phyloP scores from a whole-genome alignment of 176 grass and related monocot genomes.

The Rhynchospora pubera region DNA sequence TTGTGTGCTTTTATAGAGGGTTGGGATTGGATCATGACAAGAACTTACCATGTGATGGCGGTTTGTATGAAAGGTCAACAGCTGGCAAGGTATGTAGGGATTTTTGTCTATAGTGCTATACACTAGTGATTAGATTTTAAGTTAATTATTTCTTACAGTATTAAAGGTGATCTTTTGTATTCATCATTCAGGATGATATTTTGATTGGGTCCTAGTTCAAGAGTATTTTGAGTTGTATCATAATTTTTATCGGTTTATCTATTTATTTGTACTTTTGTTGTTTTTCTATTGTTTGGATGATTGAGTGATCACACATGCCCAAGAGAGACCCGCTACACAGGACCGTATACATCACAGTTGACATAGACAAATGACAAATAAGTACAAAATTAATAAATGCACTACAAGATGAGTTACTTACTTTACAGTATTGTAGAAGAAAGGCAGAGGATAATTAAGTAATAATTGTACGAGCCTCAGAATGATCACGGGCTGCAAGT shows the following conservation, averaged over 20 bases:
- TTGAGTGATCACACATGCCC: neutral
- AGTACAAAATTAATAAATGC: neutral
- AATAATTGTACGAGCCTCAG: neutral
- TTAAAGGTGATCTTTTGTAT: neutral
- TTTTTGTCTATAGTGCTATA: neutral
- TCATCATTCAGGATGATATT: neutral
- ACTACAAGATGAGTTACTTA: neutral
- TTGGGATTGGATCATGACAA: neutral
- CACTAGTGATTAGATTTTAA: neutral
- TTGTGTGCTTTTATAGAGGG: conserved; percentile 3
- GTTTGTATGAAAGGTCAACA: neutral
- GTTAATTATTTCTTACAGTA: neutral
- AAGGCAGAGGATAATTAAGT: neutral
- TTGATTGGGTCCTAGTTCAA: neutral
- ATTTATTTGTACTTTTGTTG: neutral
- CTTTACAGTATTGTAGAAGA: neutral
- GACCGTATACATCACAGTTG: neutral
- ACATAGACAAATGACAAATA: neutral
- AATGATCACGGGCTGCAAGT: conserved; percentile 6
- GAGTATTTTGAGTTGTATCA: neutral
- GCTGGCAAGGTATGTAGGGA: neutral
- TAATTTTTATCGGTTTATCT: neutral
- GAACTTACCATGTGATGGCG: neutral
- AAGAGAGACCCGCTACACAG: neutral
- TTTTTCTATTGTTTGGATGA: neutral